Base-by-base conservation (phyloP, 2,329 filamentous ascomycete species). In the Talaromyces sp. region DNA sequence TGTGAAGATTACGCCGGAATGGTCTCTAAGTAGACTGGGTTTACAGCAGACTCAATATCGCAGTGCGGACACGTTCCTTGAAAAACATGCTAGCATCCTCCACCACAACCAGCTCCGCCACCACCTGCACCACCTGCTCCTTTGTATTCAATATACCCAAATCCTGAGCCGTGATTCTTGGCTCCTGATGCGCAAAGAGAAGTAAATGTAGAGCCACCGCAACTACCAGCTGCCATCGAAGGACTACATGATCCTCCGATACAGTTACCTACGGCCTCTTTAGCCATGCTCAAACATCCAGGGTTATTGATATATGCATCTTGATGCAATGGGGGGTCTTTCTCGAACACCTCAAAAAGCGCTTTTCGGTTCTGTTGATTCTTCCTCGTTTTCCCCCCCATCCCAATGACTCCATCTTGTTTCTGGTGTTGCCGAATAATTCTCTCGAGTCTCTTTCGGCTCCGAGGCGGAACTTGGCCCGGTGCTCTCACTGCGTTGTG, bases 401-500 rank as follows among this genome's bases (percentile, higher is more conserved):
- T 8, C 21, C 17, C 21, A 15, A 10, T 21, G 22, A 5, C 2
- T 40, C 8, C 15, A 17, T 41, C 37, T 31, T 43, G 25, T 36
- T 43, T 43, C 10, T 43, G 39, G 22, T 45, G 52, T 19, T 45
- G n/a, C 19, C 19, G 21, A 21, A 54, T 54, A 19, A 54, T 54
- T 35, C 36, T 54, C 13, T 45, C 39, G 13, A 54, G 25, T 19
- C 22, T 19, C n/a, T 54, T 43, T 25, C 52, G 22, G n/a, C 25
- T 31, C 7, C 19, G 13, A 7, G 10, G 9, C 2, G 1, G 9
- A 8, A 43, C 37, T 19, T 9, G 9, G 5, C 39, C 52, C 91
- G 62, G 82, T 77, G 62, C 72, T 81, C 58, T 81, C 5, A 54
- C 25, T 22, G 51, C 45, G 41, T 57, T 57, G 15, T 57, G 55